These are phyloP conservation scores for Amorphotheca resinae DNA, from an alignment of 495 filamentous ascomycete genomes.

Conservation along the genomic window DNA sequence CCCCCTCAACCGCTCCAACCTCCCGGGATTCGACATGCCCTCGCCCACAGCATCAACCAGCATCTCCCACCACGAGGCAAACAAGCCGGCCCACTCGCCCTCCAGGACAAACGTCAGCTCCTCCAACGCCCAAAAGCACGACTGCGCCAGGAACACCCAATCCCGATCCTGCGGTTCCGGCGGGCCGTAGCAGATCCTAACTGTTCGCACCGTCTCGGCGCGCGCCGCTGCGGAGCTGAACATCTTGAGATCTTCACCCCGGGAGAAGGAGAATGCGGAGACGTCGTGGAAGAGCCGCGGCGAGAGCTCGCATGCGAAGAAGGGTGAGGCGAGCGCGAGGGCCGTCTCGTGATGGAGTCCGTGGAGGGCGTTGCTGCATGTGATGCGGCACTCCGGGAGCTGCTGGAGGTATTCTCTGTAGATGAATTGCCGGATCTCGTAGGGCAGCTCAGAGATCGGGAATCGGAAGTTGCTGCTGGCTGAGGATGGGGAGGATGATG, in stretches of 20 bases:
- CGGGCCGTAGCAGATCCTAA: too few species aligned
- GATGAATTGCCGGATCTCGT: conserved; percentile 4
- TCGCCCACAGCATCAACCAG: conserved; percentile 6
- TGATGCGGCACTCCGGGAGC: not conserved
- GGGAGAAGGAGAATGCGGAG: conserved; percentile 1
- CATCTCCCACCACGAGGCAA: conserved; percentile 1
- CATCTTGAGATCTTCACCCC: not conserved
- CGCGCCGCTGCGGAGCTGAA: not conserved
- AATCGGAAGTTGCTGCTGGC: too few species aligned
- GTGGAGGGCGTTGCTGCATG: not conserved
- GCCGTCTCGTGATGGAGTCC: not conserved
- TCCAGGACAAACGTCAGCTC: conserved; percentile 2
- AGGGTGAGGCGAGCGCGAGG: not conserved
- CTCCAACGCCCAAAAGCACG: not conserved
- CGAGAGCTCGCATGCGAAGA: not conserved
- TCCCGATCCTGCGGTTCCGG: not conserved
- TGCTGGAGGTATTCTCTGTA: not conserved
- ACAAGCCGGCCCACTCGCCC: not conserved
- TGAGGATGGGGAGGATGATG: too few species aligned
- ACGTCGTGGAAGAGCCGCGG: not conserved
- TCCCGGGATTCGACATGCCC: too few species aligned
- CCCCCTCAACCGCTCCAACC: not conserved
- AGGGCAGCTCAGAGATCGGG: conserved; percentile 4
- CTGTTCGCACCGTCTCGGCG: not conserved
- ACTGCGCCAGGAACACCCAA: conserved; percentile 4